Base-by-base conservation (phyloP, 2,329 filamentous ascomycete species). In the Aspergillus sp. region DNA sequence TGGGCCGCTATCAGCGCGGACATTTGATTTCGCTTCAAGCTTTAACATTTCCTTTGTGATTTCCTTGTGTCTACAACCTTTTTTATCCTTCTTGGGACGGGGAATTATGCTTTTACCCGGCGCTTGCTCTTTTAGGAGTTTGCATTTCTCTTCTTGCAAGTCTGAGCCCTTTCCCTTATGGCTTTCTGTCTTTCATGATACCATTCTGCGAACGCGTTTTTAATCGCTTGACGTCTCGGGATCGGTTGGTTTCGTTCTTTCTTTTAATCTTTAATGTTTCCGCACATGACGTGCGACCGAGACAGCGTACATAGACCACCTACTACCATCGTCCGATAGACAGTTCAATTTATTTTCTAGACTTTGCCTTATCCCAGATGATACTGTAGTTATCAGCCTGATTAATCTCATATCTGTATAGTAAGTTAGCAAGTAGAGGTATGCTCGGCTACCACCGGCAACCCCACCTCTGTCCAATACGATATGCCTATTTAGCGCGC, bases 131-230 rank as follows among this genome's bases (percentile, higher is more conserved):
- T 29, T 62, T 56, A 57, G 70, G 68, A 65, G 62, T 65, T 59
- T 65, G 63, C 66, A 65, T 64, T 65, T 54, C 26, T 26, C 26
- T 29, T 29, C 26, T 29, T 63, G 61, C 60, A 57, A 56, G 69
- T 66, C 26, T 58, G 58, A 57, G 57, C 67, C 65, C 62, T 58
- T 66, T 67, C 67, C 26, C 26, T 29, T 67, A 61, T 72, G 67
- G 49, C 54, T 65, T 58, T 65, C 60, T 65, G 58, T 56, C 71
- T 72, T 72, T 62, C 67, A 71, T 73, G 72, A 74, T 74, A 74
- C 72, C 72, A 74, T 74, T 72, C 67, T 66, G 71, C 71, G 71
- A 58, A 54, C 52, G 45, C 45, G 24, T 29, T 18, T 47, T 47
- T 47, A 24, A 47, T 47, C 46, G 53, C 42, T 67, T 60, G 36